Conservation (phyloP, 2,329 filamentous ascomycete genomes). For the Daldinia sp. region DNA sequence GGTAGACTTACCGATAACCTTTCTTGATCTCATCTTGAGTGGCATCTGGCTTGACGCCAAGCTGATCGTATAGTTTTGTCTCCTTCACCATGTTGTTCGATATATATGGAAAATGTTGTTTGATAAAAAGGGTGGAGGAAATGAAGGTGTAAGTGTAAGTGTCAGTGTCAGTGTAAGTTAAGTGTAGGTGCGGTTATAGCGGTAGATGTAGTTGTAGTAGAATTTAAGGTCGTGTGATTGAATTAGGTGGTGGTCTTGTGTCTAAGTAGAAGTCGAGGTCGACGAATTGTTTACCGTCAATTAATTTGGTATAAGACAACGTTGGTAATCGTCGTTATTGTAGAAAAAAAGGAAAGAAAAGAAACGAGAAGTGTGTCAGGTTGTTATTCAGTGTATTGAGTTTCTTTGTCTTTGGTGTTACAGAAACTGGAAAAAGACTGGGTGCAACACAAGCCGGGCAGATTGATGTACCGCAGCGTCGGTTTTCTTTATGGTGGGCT, state of each 20-base stretch:
- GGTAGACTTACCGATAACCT: constrained; percentile 78
- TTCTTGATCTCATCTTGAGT: constrained; percentile 97
- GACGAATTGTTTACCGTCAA: constrained; percentile 15
- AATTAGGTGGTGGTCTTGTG: constrained; percentile 9
- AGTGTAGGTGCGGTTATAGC: background rate
- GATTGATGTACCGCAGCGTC: constrained; percentile 33
- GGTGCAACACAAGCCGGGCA: constrained; percentile 18
- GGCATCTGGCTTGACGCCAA: constrained; percentile 82
- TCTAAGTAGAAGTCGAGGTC: constrained; percentile 13
- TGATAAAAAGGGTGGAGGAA: background rate
- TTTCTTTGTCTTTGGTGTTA: constrained; percentile 10
- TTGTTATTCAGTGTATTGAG: background rate
- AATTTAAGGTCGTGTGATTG: constrained; percentile 15
- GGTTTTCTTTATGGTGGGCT: constrained; percentile 36
- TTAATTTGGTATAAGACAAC: constrained; percentile 13
- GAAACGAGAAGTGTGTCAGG: background rate
- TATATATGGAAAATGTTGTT: constrained; percentile 24
- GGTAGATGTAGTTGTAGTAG: constrained; percentile 8
- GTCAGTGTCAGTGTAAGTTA: too few species aligned
- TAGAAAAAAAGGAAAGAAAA: constrained; percentile 13
- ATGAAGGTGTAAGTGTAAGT: background rate
- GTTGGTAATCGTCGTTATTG: background rate
- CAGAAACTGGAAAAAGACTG: constrained; percentile 17
- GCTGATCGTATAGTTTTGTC: constrained; percentile 92
- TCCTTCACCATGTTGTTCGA: constrained; percentile 84